Conservation (phyloP, 1,284 basidiomycete genomes). For the Cutaneotrichosporon sp. region DNA sequence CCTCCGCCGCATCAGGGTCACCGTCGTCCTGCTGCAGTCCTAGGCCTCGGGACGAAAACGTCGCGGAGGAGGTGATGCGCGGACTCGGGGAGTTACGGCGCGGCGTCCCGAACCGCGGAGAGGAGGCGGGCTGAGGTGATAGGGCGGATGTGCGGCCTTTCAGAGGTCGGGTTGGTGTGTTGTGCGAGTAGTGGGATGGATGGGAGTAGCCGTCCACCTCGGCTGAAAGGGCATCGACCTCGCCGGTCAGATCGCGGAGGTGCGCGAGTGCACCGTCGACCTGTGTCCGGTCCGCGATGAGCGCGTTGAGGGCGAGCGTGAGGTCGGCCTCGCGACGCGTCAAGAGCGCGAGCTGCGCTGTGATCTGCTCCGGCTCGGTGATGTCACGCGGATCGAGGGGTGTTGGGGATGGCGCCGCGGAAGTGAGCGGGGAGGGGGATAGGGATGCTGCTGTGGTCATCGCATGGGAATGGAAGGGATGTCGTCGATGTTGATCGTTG, state of each 20-base stretch:
- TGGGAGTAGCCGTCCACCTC: conserved; percentile 55
- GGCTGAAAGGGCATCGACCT: conserved; percentile 58
- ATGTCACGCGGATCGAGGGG: conserved; percentile 34
- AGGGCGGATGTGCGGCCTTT: neutral
- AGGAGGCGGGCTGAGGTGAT: neutral
- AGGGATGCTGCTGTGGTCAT: conserved; percentile 3
- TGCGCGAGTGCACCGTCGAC: conserved; percentile 62
- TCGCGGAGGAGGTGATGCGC: neutral
- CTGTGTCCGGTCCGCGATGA: conserved; percentile 65
- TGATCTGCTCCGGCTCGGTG: conserved; percentile 38
- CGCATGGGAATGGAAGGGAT: neutral
- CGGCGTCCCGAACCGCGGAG: neutral
- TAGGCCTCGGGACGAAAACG: conserved; percentile 17
- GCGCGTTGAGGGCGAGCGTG: conserved; percentile 66
- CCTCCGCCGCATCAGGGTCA: conserved; percentile 26
- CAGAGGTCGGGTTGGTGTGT: neutral
- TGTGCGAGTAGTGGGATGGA: no score
- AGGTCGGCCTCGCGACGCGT: conserved; percentile 73
- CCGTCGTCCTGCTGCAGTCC: conserved; percentile 28
- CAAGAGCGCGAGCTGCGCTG: conserved; percentile 53
- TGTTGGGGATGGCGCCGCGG: conserved; percentile 15
- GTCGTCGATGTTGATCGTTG: no score
- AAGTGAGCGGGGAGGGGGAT: conserved; percentile 8
- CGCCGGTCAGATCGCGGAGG: conserved; percentile 61
- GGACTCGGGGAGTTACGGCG: neutral